A percentile compares a stretch with the other conserved stretches of the same genome.
Conservation (phyloP, 2,329 filamentous ascomycete genomes). For the Colletotrichum coccodes region DNA sequence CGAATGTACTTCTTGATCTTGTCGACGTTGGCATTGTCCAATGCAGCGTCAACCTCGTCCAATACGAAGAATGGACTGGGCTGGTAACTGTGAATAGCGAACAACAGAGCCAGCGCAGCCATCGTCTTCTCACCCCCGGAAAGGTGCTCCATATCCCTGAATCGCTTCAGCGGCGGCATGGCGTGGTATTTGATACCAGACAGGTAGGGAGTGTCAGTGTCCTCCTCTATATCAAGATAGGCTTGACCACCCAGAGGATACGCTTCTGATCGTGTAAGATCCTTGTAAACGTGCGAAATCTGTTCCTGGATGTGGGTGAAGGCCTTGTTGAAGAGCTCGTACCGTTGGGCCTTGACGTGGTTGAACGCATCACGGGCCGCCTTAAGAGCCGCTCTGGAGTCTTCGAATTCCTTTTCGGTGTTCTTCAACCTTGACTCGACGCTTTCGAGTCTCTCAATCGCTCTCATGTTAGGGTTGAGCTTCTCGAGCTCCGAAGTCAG, state of each 20-base stretch:
- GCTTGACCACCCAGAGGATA: slow-evolving; percentile 91
- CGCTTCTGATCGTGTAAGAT: slow-evolving; percentile 89
- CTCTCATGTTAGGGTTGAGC: slow-evolving; percentile 96
- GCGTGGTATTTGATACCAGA: slow-evolving; percentile 98
- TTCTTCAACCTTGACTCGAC: slow-evolving; percentile 85
- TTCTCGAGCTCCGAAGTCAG: slow-evolving; percentile 88
- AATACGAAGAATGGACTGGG: slow-evolving; percentile 97
- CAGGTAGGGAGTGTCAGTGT: slow-evolving; percentile 95
- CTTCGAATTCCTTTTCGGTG: slow-evolving; percentile 90
- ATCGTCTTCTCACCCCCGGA: slow-evolving; percentile 99
- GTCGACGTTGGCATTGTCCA: slow-evolving; percentile 97
- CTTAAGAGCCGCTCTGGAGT: slow-evolving; percentile 79
- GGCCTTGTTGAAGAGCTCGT: slow-evolving; percentile 93
- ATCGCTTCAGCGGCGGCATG: slow-evolving; percentile 97
- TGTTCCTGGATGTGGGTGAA: slow-evolving; percentile 96
- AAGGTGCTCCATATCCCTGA: slow-evolving; percentile 98
- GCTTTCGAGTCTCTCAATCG: slow-evolving; percentile 88
- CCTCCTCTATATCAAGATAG: slow-evolving; percentile 92
- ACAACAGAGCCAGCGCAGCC: slow-evolving; percentile 94
- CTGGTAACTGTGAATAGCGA: slow-evolving; percentile 96
- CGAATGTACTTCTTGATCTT: slow-evolving; percentile 97
- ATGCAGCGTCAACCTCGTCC: slow-evolving; percentile 95
- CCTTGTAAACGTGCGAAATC: slow-evolving; percentile 93
- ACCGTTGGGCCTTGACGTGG: slow-evolving; percentile 81
- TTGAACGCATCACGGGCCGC: slow-evolving; percentile 86